phyloP scores from a whole-genome alignment of 31 red algal species.

The Asparagopsis taxiformis region DNA sequence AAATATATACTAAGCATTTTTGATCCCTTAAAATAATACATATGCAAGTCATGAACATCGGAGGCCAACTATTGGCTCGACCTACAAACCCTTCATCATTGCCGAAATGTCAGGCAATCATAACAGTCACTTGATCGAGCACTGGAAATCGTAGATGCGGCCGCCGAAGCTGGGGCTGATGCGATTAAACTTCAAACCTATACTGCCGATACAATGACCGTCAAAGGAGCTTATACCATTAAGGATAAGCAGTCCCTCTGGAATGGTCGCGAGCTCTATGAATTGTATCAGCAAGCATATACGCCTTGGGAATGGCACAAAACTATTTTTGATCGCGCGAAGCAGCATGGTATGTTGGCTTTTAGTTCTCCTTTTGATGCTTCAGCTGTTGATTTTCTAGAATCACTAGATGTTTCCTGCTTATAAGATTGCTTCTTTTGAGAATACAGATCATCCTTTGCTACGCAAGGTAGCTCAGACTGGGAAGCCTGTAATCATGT shows the following conservation, averaged over 20 bases:
- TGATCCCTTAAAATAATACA: too few relatives aligned
- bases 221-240: too few relatives aligned
- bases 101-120: too few relatives aligned
- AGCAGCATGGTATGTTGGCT: background rate
- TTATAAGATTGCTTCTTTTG: constrained; percentile 12
- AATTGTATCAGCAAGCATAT: constrained; percentile 8
- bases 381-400: constrained; percentile 3
- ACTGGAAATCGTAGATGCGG: too few relatives aligned
- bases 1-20: too few relatives aligned
- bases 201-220: background rate
- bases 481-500: constrained; percentile 2
- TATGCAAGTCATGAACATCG: too few relatives aligned
- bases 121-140: too few relatives aligned
- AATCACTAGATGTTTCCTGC: constrained; percentile 3
- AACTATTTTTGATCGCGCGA: background rate
- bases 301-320: constrained; percentile 16
- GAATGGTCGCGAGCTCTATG: background rate
- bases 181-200: background rate
- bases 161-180: background rate
- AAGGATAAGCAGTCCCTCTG: background rate
- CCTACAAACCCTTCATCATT: too few relatives aligned
- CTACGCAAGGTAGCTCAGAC: background rate
- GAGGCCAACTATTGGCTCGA: too few relatives aligned
- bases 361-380: constrained; percentile 12
- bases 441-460: background rate